phyloP scores from a whole-genome alignment of 192 early-diverging fungal genomes.

The Nowakowskiella sp. region DNA sequence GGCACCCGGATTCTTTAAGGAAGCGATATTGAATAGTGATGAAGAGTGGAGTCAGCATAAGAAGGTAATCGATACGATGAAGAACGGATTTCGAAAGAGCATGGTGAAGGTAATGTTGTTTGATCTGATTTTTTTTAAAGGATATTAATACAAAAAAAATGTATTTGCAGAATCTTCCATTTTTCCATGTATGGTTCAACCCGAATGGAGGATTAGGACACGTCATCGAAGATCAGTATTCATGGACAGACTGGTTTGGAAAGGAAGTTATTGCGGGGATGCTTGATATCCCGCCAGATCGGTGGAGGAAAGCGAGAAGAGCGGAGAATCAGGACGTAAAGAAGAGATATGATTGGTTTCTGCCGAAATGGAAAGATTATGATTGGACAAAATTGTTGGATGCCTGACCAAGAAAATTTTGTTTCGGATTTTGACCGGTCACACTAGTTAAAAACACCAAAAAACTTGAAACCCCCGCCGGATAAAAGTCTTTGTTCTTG shows the following conservation, averaged over 20 bases:
- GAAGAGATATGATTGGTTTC: conserved; percentile 47
- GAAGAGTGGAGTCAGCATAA: conserved; percentile 88
- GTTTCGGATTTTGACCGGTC: too few species aligned
- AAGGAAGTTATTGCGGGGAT: conserved; percentile 77
- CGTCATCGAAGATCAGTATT: conserved; percentile 83
- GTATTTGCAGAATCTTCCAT: conserved; percentile 72
- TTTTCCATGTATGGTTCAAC: conserved; percentile 96
- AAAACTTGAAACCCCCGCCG: too few species aligned
- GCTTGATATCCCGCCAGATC: conserved; percentile 67
- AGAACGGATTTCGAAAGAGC: conserved; percentile 39
- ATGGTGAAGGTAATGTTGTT: conserved; percentile 20
- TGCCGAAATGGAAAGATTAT: conserved; percentile 60
- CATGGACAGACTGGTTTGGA: conserved; percentile 81
- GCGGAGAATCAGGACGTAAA: conserved; percentile 40
- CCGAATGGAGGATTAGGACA: conserved; percentile 84
- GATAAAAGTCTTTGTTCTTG: too few species aligned
- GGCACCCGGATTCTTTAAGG: conserved; percentile 80
- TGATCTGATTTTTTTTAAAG: neutral
- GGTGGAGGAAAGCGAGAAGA: conserved; percentile 61
- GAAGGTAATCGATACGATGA: conserved; percentile 65
- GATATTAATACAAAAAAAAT: neutral
- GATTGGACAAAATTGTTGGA: conserved; percentile 78
- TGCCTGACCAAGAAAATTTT: too few species aligned
- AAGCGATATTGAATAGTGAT: conserved; percentile 64
- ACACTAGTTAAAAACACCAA: too few species aligned